These are phyloP conservation scores for Pistacia integerrima DNA, from an alignment of 345 rosid genomes.

Conservation along the genomic window DNA sequence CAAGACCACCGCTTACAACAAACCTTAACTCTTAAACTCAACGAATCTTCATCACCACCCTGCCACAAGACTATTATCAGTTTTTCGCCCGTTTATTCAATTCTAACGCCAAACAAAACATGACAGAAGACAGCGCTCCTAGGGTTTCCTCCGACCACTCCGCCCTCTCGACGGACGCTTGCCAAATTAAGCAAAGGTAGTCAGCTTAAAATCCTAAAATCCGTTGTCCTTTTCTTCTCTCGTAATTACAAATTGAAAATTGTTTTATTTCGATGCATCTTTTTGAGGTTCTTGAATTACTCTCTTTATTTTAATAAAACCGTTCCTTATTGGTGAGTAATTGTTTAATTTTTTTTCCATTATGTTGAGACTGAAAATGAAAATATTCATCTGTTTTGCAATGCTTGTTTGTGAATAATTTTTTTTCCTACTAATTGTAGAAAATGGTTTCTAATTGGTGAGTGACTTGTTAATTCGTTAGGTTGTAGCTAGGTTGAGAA, in stretches of 20 bases:
- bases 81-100: background rate
- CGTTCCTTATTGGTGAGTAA: no score
- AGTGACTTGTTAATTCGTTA: no score
- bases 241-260: background rate
- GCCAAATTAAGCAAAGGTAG: constrained; percentile 61
- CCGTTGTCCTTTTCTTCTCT: background rate
- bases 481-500: no score
- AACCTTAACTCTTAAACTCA: background rate
- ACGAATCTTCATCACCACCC: background rate
- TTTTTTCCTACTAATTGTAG: no score
- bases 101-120: background rate
- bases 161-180: constrained; percentile 29
- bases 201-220: background rate
- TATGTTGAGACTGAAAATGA: no score
- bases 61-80: no score
- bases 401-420: no score
- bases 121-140: constrained; percentile 49
- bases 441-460: no score
- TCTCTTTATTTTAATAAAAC: background rate
- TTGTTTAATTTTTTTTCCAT: no score
- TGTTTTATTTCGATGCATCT: background rate
- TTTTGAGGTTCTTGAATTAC: background rate
- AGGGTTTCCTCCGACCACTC: constrained; percentile 45
- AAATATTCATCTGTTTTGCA: no score
- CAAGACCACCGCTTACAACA: background rate